phyloP scores from a whole-genome alignment of 176 grass and related monocot species.

The Urochloa ruziziensis region DNA sequence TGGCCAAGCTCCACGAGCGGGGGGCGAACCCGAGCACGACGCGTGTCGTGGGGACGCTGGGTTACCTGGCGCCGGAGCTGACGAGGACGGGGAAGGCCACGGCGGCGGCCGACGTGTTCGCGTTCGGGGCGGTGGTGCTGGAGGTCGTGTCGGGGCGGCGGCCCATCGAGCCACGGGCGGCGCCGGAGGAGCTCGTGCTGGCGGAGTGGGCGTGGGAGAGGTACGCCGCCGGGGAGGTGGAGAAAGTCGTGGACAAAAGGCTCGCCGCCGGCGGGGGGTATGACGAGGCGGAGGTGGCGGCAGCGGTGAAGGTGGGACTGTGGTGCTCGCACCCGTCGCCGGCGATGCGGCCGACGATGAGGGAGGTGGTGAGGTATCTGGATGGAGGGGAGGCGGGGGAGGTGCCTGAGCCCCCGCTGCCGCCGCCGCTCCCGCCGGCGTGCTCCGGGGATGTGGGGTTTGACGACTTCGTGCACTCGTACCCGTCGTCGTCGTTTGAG shows the following conservation, averaged over 20 bases:
- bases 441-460: no score
- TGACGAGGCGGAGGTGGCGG: slow-evolving; percentile 42
- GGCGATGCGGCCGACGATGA: slow-evolving; percentile 49
- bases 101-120: slow-evolving; percentile 64
- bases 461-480: no score
- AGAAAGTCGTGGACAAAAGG: slow-evolving; percentile 53
- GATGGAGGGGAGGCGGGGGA: slow-evolving; percentile 1
- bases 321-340: slow-evolving; percentile 21
- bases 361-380: slow-evolving; percentile 75
- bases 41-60: slow-evolving; percentile 74
- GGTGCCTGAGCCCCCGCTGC: neutral
- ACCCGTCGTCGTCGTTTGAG: no score
- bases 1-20: slow-evolving; percentile 86
- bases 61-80: slow-evolving; percentile 82
- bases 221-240: slow-evolving; percentile 47
- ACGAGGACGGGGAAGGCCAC: slow-evolving; percentile 72
- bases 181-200: slow-evolving; percentile 66
- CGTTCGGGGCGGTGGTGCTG: slow-evolving; percentile 74
- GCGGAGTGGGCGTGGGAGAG: slow-evolving; percentile 76
- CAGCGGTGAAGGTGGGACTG: slow-evolving; percentile 36
- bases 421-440: no score
- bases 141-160: slow-evolving; percentile 69
- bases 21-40: slow-evolving; percentile 76
- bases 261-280: slow-evolving; percentile 49
- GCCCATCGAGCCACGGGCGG: slow-evolving; percentile 59